Evolutionary conservation across 2,329 filamentous ascomycete genomes (phyloP).

Genomic region (Sclerotinia glacialis): DNA sequence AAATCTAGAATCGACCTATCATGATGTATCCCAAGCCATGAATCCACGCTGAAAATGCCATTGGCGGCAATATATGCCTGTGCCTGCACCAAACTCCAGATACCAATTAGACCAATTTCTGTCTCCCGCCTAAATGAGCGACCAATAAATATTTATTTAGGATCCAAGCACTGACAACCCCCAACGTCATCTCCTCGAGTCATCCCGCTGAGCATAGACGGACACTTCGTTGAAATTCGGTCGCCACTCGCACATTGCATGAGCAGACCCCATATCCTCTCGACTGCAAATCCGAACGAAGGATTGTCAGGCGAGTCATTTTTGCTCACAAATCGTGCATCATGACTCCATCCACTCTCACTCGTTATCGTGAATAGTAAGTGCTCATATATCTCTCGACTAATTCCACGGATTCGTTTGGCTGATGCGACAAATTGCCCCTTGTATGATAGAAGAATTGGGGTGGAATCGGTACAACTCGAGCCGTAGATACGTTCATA

Average conservation of each 20-base stretch:
- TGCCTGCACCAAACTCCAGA: background rate
- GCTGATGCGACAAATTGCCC: conserved; percentile 50
- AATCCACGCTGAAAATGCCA: background rate
- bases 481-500: conserved; percentile 37
- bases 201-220: conserved; percentile 77
- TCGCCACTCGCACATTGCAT: conserved; percentile 48
- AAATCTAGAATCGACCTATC: background rate
- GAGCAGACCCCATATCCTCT: conserved; percentile 35
- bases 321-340: conserved; percentile 22
- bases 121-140: background rate
- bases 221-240: conserved; percentile 76
- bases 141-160: background rate
- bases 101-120: background rate
- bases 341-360: conserved; percentile 31
- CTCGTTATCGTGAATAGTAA: conserved; percentile 30
- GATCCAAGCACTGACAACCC: conserved; percentile 37
- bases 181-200: conserved; percentile 44
- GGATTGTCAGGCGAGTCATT: conserved; percentile 32
- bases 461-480: conserved; percentile 26
- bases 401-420: conserved; percentile 43
- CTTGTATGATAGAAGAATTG: conserved; percentile 46
- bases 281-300: conserved; percentile 35
- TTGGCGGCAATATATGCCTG: background rate
- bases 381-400: conserved; percentile 28
- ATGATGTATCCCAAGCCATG: background rate